Evolutionary conservation across 192 early-diverging fungal species (phyloP).

Genomic region (Bifiguratus adelaidae): DNA sequence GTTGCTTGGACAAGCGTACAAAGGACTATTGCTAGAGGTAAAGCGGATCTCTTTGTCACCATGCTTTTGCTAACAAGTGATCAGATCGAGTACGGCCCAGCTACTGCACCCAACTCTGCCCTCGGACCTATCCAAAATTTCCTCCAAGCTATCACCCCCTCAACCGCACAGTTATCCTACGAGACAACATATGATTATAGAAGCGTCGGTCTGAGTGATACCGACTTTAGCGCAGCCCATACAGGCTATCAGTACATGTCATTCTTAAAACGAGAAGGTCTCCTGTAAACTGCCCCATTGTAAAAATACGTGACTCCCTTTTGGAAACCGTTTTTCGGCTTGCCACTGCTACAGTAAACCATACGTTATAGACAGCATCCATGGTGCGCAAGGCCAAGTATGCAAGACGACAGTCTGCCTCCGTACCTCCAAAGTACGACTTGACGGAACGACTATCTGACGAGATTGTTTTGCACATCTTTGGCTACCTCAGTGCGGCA

Average conservation of each 20-base stretch:
- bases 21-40: constrained; percentile 44
- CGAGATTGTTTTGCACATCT: constrained; percentile 29
- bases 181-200: constrained; percentile 41
- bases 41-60: neutral
- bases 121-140: constrained; percentile 33
- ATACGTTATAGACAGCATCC: too few relatives aligned
- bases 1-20: constrained; percentile 38
- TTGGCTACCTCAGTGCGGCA: constrained; percentile 20
- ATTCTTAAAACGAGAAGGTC: constrained; percentile 36
- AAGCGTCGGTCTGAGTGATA: constrained; percentile 30
- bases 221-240: constrained; percentile 35
- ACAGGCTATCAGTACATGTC: constrained; percentile 39
- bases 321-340: too few relatives aligned
- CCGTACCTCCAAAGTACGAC: too few relatives aligned
- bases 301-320: too few relatives aligned
- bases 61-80: neutral
- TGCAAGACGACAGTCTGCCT: too few relatives aligned
- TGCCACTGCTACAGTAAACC: too few relatives aligned
- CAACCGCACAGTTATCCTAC: constrained; percentile 28
- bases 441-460: too few relatives aligned
- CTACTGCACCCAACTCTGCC: constrained; percentile 26
- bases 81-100: constrained; percentile 43
- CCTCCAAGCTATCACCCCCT: constrained; percentile 31
- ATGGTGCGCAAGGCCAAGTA: too few relatives aligned
- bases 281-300: constrained; percentile 17